Evolutionary conservation across 2,329 filamentous ascomycete genomes (phyloP).

Genomic region (Fusarium equiseti): DNA sequence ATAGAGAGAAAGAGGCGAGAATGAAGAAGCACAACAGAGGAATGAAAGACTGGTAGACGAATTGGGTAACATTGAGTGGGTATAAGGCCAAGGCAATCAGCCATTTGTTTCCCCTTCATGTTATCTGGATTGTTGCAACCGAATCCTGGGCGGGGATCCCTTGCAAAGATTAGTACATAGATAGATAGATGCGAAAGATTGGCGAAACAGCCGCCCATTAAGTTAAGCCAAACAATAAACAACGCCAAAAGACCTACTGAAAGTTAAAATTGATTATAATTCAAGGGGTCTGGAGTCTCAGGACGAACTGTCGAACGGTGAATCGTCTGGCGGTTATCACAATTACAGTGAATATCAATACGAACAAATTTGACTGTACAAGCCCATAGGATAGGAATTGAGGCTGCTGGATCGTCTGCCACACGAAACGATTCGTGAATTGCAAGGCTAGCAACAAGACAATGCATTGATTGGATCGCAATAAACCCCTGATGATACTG

Average conservation of each 20-base stretch:
- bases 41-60: slow-evolving; percentile 25
- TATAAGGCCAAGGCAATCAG: slow-evolving; percentile 1
- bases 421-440: slow-evolving; percentile 40
- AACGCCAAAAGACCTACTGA: background rate
- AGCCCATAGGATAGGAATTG: slow-evolving; percentile 33
- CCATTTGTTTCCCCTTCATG: background rate
- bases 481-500: slow-evolving; percentile 24
- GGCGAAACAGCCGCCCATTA: background rate
- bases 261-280: background rate
- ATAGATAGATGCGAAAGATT: slow-evolving; percentile 6
- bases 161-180: slow-evolving; percentile 3
- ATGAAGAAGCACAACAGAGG: slow-evolving; percentile 33
- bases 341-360: slow-evolving; percentile 9
- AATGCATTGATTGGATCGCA: slow-evolving; percentile 34
- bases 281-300: background rate
- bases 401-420: slow-evolving; percentile 38
- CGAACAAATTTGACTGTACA: background rate
- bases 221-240: background rate
- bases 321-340: slow-evolving; percentile 15
- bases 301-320: background rate
- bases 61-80: slow-evolving; percentile 29
- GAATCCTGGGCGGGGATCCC: slow-evolving; percentile 10
- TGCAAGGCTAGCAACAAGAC: slow-evolving; percentile 24
- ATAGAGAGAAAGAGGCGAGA: slow-evolving; percentile 24
- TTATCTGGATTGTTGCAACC: slow-evolving; percentile 1